Evolutionary conservation across 192 early-diverging fungal genomes (phyloP), one percentile per base, ranked within the genome.

Genomic region (Backusella liffmaniae): DNA sequence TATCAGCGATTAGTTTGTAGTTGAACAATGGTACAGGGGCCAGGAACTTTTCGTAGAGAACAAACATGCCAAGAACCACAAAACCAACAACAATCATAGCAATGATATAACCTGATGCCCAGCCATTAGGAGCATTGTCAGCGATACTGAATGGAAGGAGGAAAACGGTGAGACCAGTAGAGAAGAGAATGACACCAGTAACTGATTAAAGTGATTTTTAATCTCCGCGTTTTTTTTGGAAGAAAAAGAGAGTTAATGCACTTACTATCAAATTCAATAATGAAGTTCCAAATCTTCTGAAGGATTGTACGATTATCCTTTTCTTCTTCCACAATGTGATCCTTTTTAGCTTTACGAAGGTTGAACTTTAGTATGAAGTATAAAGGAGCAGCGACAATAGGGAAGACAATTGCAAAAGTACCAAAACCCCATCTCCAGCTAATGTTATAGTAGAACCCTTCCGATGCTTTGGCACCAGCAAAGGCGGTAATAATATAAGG

Each of bases 361-460:
- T 62, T 62, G 4, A 12, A 62, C 10, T 62, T 62, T 13, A 62
- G 9, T 12, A 62, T 62, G 9, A 62, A 62, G 9, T 62, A 62
- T 12, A 62, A 62, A 62, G 56, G 56, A 62, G 56, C 56, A 10
- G 56, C 56, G 21, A 62, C 56, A 29, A 62, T 62, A 62, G 56
- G 56, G 56, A 62, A 62, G 23, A 62, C 26, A 62, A 62, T 62
- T 23, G 56, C 56, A 62, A 62, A 62, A 10, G 56, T 62, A 62
- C 56, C 56, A 62, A 62, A 62, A 13, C 56, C 56, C 56, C 56
- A 62, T 62, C 56, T 26, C 56, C 56, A 62, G 12, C 56, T 62
- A 13, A 62, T 62, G 23, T 62, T 62, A 9, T 62, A 23, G 29
- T 62, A 62, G 56, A 62, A 62, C 10, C 56, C 56, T 29, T 62